Percentiles rank a stretch among this genome's conserved stretches.
Conservation (phyloP, 169 alveolate genomes). For the Fabrea salina region DNA sequence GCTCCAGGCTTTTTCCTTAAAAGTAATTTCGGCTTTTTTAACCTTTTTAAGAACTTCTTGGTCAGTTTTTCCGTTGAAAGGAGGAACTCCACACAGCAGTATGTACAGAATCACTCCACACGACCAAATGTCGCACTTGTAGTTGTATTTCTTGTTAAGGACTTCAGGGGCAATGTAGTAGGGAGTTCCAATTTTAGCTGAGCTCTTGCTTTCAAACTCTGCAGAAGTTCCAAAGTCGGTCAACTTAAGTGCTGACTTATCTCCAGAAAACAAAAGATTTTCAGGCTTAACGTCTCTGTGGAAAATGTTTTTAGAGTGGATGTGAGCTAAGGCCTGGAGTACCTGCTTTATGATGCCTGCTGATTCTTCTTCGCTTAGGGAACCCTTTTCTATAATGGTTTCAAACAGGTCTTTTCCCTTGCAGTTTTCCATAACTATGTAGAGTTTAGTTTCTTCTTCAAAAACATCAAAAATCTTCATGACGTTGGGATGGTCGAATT, state of each 20-base stretch:
- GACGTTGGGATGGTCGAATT: slow-evolving; percentile 69
- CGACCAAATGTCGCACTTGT: slow-evolving; percentile 19
- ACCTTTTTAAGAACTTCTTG: slow-evolving; percentile 69
- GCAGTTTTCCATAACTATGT: slow-evolving; percentile 60
- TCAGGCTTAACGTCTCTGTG: slow-evolving; percentile 71
- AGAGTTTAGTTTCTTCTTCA: slow-evolving; percentile 56
- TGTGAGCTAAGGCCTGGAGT: slow-evolving; percentile 55
- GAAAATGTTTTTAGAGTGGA: slow-evolving; percentile 54
- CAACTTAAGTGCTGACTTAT: slow-evolving; percentile 6
- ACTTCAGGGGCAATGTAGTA: slow-evolving; percentile 31
- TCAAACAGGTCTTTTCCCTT: slow-evolving; percentile 69
- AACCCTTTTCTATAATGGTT: slow-evolving; percentile 32
- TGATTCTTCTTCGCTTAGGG: slow-evolving; percentile 49
- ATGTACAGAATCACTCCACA: slow-evolving; percentile 20
- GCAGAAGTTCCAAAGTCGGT: slow-evolving; percentile 3
- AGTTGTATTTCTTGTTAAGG: neutral
- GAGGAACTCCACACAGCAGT: slow-evolving; percentile 48
- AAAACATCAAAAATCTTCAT: slow-evolving; percentile 62
- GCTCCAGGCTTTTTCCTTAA: slow-evolving; percentile 26
- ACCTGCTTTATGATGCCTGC: slow-evolving; percentile 50
- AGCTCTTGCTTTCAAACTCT: neutral
- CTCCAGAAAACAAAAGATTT: slow-evolving; percentile 45
- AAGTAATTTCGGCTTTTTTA: neutral
- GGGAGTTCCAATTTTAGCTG: neutral
- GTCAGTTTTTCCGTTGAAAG: slow-evolving; percentile 78